phyloP scores from a whole-genome alignment of 805 yeast genomes.

The Metschnikowia lachancei region DNA sequence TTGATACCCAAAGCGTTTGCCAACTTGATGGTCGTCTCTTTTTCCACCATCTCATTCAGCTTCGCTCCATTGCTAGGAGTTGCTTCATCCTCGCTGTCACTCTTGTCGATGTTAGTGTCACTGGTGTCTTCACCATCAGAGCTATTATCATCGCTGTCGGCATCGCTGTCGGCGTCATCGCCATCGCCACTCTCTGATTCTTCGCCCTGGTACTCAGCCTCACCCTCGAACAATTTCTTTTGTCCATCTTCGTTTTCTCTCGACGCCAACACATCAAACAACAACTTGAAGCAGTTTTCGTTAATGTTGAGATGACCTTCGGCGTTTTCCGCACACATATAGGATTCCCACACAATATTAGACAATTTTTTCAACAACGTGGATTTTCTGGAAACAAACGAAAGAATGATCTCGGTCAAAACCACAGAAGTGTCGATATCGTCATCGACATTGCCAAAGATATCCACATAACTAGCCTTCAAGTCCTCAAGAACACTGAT shows the following conservation, averaged over 20 bases:
- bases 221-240: constrained; percentile 67
- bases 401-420: constrained; percentile 44
- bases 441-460: constrained; percentile 32
- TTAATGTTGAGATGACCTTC: constrained; percentile 29
- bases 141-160: constrained; percentile 1
- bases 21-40: constrained; percentile 56
- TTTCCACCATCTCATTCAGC: constrained; percentile 26
- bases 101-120: constrained; percentile 10
- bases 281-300: constrained; percentile 34
- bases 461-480: constrained; percentile 53
- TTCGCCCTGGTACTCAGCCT: constrained; percentile 32
- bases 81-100: constrained; percentile 13
- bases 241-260: constrained; percentile 84
- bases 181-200: constrained; percentile 1
- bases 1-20: constrained; percentile 74
- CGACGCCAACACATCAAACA: constrained; percentile 42
- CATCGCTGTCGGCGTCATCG: constrained; percentile 9
- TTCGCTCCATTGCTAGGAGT: constrained; percentile 11
- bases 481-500: constrained; percentile 72
- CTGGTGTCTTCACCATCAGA: constrained; percentile 12
- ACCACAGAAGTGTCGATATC: constrained; percentile 30
- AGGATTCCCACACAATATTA: constrained; percentile 40
- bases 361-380: constrained; percentile 38
- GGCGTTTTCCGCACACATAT: constrained; percentile 31
- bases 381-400: constrained; percentile 43